Conservation (phyloP, 345 rosid genomes). For the Syzygium grande region DNA sequence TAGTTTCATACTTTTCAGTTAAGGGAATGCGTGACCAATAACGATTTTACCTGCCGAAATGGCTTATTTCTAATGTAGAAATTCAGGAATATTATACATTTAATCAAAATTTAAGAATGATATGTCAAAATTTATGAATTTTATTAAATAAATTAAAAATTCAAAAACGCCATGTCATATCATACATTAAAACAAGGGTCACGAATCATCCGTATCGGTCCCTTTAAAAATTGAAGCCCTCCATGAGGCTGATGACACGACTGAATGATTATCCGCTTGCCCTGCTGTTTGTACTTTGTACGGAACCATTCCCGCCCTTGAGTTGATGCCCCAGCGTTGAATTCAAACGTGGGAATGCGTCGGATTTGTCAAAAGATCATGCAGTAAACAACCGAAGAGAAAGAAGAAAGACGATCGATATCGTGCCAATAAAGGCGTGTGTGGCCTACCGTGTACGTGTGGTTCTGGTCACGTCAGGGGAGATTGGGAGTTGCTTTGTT, state of each 20-base stretch:
- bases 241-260: too few species aligned
- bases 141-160: too few species aligned
- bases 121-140: too few species aligned
- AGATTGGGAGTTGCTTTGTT: not conserved
- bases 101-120: too few species aligned
- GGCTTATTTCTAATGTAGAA: too few species aligned
- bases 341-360: not conserved
- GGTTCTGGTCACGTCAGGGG: not conserved
- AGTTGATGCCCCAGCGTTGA: not conserved
- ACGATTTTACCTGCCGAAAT: too few species aligned
- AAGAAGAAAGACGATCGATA: not conserved
- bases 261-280: not conserved
- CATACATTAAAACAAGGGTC: too few species aligned
- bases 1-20: too few species aligned
- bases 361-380: not conserved
- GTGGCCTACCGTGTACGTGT: not conserved
- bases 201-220: too few species aligned
- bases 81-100: fast-evolving
- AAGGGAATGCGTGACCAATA: too few species aligned
- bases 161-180: too few species aligned
- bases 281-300: not conserved
- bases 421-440: not conserved
- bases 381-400: not conserved
- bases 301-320: not conserved
- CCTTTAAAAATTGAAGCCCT: too few species aligned